Evolutionary conservation across 306 rosid species (phyloP).

Genomic region (Gleditsia sinensis): DNA sequence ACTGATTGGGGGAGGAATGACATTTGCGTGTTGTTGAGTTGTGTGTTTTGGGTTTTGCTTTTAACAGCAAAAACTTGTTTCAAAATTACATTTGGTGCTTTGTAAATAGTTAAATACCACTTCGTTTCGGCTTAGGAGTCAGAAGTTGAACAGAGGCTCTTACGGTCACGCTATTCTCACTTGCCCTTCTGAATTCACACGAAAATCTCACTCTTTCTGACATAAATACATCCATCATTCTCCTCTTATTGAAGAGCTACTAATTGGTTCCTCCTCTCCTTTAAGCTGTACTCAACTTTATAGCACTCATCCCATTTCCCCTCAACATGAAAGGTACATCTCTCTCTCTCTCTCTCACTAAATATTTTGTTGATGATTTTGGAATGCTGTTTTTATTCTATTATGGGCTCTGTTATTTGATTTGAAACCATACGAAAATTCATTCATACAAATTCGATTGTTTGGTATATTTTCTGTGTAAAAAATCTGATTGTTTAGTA

Average conservation of each 20-base stretch:
- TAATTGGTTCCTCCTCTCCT: no score
- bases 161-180: constrained; percentile 14
- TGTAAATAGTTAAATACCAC: neutral
- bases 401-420: neutral
- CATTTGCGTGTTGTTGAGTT: neutral
- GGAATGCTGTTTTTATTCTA: neutral
- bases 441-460: no score
- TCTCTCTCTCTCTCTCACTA: no score
- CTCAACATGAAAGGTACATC: neutral
- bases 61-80: neutral
- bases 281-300: no score
- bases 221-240: neutral
- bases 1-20: no score
- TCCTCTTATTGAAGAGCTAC: no score
- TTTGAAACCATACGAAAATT: no score
- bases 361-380: no score
- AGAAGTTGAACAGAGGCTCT: neutral
- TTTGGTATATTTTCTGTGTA: no score
- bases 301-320: no score
- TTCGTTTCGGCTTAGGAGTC: neutral
- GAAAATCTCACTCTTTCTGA: neutral
- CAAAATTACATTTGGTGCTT: neutral
- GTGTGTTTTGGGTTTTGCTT: neutral
- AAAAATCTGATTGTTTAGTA: no score
- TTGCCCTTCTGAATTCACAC: constrained; percentile 10